Evolutionary conservation across 2,329 filamentous ascomycete genomes (phyloP), one percentile per base, ranked within the genome.

Genomic region (Diaporthe helianthi): DNA sequence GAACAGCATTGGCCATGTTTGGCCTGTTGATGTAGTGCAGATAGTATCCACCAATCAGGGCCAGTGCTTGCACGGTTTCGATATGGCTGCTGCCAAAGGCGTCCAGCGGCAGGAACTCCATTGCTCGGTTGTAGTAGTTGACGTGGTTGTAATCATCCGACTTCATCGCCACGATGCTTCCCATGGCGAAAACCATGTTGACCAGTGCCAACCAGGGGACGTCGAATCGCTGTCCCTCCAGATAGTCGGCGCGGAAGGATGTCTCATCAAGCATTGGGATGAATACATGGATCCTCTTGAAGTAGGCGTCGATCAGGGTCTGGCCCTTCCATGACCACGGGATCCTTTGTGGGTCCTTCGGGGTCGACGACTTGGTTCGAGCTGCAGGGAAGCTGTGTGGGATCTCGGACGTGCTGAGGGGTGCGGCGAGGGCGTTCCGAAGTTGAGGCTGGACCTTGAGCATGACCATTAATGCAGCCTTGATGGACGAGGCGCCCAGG

Each of bases 171-270:
- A 87, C 90, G 61, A 94, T 89, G 74, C 89, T 92, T 17, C 92
- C 92, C 81, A 93, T 87, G 5, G 91, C 90, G 73, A 93, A 90
- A 5, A 94, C 90, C 81, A 92, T 92, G 76, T 94, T 93, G 24
- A 93, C 81, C 8, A 94, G 80, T 10, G 89, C 89, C 22, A 93
- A 83, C 92, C 92, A 94, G 24, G 90, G 85, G 1, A 87, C 83
- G 76, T 93, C 91, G 70, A 84, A 88, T 22, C 90, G 83, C 72
- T 88, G 86, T 13, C 87, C 87, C 69, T 86, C 84, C 19, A 89
- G 81, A 73, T 90, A 91, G 65, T 88, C 87, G 12, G 88, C 87
- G 72, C 89, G 87, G 77, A 93, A 93, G 12, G 86, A 84, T 22
- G 86, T 86, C 77, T 93, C 91, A 73, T 94, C 91, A 3, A 94